Base-by-base conservation (phyloP, 371 early-diverging fungal species). In the Saksenaea vasiformis region DNA sequence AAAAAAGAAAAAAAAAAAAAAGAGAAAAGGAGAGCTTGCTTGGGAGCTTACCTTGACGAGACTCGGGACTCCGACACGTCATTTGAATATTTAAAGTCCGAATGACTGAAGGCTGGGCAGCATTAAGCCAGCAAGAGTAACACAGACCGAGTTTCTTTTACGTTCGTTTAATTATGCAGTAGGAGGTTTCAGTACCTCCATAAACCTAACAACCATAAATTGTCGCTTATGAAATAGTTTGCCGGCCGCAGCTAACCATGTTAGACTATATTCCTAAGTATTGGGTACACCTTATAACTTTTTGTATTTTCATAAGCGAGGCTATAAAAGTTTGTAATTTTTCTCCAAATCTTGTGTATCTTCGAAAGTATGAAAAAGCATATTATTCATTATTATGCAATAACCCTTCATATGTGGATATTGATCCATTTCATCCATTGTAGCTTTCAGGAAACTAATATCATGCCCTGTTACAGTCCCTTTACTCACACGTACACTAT, bases 381-480 rank as follows among this genome's bases (percentile, higher is more conserved):
- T 13, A 37, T 37, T 37, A 37, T 37, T 13, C 37, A 37, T 54
- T n/a, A n/a, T n/a, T n/a, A n/a, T n/a, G n/a, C n/a, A n/a, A n/a
- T n/a, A n/a, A n/a, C n/a, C n/a, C n/a, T n/a, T n/a, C n/a, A n/a
- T n/a, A n/a, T n/a, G n/a, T n/a, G n/a, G n/a, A n/a, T n/a, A n/a
- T n/a, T n/a, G 54, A 54, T 27, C 54, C 54, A 54, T 54, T 27
- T 27, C 54, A 27, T 54, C 54, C 54, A 24, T 27, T 54, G 54
- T 54, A 24, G 54, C 54, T 27, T 54, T 54, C 54, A 54, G 54
- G 31, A 54, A 54, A 27, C 27, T 37, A 27, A 54, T 27, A 27
- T 54, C 14, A 54, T 54, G 54, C 14, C 54, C 54, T 54, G 54
- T 54, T 54, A 54, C 54, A n/a, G n/a, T n/a, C n/a, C n/a, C n/a